A percentile compares a stretch with the other conserved stretches of the same genome.
Evolutionary conservation across 1,139 yeast species (phyloP).

Genomic region (Chernovozyma aurita): DNA sequence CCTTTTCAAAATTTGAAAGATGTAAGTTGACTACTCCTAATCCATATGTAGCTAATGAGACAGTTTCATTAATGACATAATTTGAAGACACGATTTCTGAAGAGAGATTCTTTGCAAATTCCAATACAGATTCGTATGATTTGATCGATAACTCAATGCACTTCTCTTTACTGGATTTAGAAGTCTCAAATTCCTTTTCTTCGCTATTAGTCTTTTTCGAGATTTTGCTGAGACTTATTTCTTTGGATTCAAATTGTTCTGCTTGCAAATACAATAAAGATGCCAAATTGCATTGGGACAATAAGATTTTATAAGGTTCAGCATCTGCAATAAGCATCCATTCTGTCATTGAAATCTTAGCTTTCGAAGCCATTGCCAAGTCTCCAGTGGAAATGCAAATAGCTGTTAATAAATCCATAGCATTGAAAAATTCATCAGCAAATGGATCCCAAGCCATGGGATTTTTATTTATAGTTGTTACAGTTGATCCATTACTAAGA

Average conservation of each 20-base stretch:
- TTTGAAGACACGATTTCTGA: conserved; percentile 18
- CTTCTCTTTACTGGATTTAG: conserved; percentile 26
- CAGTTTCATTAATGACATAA: conserved; percentile 44
- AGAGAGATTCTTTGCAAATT: conserved; percentile 50
- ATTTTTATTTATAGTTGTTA: conserved; percentile 22
- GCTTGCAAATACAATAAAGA: conserved; percentile 68
- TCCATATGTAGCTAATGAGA: conserved; percentile 81
- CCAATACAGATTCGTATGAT: conserved; percentile 51
- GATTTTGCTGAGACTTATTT: conserved; percentile 22
- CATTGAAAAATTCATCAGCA: conserved; percentile 69
- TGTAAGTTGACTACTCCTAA: conserved; percentile 76
- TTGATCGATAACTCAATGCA: conserved; percentile 42
- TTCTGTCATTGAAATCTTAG: conserved; percentile 64
- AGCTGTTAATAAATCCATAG: conserved; percentile 67
- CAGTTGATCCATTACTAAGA: conserved; percentile 15
- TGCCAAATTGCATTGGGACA: conserved; percentile 70
- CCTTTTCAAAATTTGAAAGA: conserved; percentile 47
- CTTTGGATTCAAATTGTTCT: conserved; percentile 57
- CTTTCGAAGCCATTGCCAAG: conserved; percentile 54
- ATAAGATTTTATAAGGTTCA: conserved; percentile 58
- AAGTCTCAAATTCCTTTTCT: conserved; percentile 19
- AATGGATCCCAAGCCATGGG: conserved; percentile 68
- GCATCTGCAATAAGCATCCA: conserved; percentile 73
- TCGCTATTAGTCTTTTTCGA: conserved; percentile 16
- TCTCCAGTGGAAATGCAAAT: conserved; percentile 66